phyloP scores from a whole-genome alignment of 192 early-diverging fungal genomes.

The Linnemannia hyalina region DNA sequence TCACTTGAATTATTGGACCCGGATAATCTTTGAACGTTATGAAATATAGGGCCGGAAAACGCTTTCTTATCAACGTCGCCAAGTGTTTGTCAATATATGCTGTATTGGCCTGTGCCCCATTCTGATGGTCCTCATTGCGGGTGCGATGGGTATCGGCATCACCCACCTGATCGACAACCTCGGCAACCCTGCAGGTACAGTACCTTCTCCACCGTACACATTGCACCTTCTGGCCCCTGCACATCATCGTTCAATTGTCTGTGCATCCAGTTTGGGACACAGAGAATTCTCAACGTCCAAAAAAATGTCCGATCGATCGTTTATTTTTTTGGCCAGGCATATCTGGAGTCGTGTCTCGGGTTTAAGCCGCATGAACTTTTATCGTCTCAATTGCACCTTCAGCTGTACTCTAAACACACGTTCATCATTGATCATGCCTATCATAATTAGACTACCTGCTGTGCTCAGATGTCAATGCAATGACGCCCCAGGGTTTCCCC shows the following conservation, averaged over 20 bases:
- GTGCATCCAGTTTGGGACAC: not conserved
- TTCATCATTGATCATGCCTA: not conserved
- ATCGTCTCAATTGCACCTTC: not conserved
- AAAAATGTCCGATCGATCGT: slow-evolving; percentile 1
- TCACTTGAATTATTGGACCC: not conserved
- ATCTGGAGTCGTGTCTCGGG: not conserved
- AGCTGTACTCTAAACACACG: not conserved
- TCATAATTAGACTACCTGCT: slow-evolving; percentile 57
- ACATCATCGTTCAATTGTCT: not conserved
- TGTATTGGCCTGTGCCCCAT: slow-evolving; percentile 77
- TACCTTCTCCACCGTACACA: not conserved
- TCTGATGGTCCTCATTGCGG: slow-evolving; percentile 77
- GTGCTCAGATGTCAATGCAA: slow-evolving; percentile 62
- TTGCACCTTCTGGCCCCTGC: not conserved
- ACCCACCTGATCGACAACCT: slow-evolving; percentile 64
- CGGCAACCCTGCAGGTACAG: slow-evolving; percentile 58
- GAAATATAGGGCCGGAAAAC: slow-evolving; percentile 68
- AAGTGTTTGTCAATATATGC: slow-evolving; percentile 80
- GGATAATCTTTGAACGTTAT: not conserved
- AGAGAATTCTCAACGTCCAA: not conserved
- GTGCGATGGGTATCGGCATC: slow-evolving; percentile 66
- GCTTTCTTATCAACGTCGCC: slow-evolving; percentile 76
- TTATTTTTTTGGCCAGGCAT: not conserved
- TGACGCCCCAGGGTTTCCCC: slow-evolving; percentile 48
- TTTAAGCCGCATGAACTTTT: not conserved